Conservation (phyloP, 371 early-diverging fungal species). For the Dinochytrium kinnereticum region DNA sequence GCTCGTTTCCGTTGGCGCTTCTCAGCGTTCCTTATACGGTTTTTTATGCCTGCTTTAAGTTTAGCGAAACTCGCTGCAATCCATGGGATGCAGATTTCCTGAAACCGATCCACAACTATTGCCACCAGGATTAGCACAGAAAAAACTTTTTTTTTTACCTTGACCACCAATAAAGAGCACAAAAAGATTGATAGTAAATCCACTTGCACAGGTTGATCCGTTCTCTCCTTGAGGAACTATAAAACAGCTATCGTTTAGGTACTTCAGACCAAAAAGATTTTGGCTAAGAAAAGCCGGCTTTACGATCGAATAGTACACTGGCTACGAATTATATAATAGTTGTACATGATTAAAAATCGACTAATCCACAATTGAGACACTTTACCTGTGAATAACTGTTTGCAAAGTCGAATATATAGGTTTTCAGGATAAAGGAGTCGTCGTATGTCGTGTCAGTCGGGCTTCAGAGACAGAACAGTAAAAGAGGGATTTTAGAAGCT, state of each 20-base stretch:
- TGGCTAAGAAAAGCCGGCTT: conserved; percentile 37
- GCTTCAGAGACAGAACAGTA: too few relatives aligned
- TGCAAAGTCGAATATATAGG: conserved; percentile 64
- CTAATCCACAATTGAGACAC: conserved; percentile 10
- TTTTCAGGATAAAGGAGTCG: conserved; percentile 62
- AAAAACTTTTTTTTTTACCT: conserved; percentile 1
- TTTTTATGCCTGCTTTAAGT: conserved; percentile 7
- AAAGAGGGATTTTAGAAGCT: too few relatives aligned
- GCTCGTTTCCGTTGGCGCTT: conserved; percentile 6
- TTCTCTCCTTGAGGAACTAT: not conserved
- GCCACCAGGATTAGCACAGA: not conserved
- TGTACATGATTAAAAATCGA: not conserved
- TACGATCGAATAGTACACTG: conserved; percentile 35
- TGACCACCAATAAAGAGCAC: conserved; percentile 37
- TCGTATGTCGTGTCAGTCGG: conserved; percentile 48
- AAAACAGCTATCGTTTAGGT: conserved; percentile 35
- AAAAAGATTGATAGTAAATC: conserved; percentile 32
- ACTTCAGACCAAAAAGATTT: conserved; percentile 30
- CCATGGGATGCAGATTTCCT: conserved; percentile 31
- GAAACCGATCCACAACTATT: conserved; percentile 31
- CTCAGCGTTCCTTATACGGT: not conserved
- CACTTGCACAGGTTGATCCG: conserved; percentile 22
- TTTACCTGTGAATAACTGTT: conserved; percentile 58
- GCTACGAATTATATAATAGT: conserved; percentile 4
- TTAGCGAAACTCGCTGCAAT: conserved; percentile 14